Evolutionary conservation across 1,284 basidiomycete genomes (phyloP), one percentile per base, ranked within the genome.

Genomic region (Coriolopsis trogii): DNA sequence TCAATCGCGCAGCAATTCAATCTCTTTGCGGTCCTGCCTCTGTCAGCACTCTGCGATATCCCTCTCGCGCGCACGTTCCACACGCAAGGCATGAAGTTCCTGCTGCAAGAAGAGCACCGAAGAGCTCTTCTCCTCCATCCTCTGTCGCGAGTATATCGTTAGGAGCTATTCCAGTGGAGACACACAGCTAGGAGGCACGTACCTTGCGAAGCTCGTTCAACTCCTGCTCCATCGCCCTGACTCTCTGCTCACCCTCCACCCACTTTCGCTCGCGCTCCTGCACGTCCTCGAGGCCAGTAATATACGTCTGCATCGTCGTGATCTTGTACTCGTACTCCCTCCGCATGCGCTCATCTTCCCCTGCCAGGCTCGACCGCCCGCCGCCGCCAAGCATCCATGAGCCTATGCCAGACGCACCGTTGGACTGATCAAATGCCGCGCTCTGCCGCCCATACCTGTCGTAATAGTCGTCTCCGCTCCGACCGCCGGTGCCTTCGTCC

Each of bases 261-360:
- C 68, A 58, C 59, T 69, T 76, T 53, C 67, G 75, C 55, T 79
- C 78, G 50, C 69, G 73, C 54, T 80, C 76, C 21, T 75, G 73
- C 2, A 73, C 71, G 46, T 81, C 81, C 47, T 75, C 78, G 48
- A 93, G 70, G 37, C 71, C 77, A 6, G 76, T 71, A 29, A 94
- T 84, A 61, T 85, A 81, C 46, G 74, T 81, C 69, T 94, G 91
- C 84, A 94, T 89, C 21, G 89, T 91, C 1, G 92, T 90, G 52
- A 98, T 87, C 72, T 87, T 91, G 70, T 83, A 90, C 70, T 98
- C 95, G 72, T 97, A 97, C 38, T 97, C 94, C 45, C 84, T 75
- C 56, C 85, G 75, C 59, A 95, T 72, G 68, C 85, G 86, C 63
- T 93, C 89, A 49, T 89, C 88, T 46, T 89, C 89, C 21, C 67